Conservation (phyloP, 129 eudicot species). For the Mikania micrantha region DNA sequence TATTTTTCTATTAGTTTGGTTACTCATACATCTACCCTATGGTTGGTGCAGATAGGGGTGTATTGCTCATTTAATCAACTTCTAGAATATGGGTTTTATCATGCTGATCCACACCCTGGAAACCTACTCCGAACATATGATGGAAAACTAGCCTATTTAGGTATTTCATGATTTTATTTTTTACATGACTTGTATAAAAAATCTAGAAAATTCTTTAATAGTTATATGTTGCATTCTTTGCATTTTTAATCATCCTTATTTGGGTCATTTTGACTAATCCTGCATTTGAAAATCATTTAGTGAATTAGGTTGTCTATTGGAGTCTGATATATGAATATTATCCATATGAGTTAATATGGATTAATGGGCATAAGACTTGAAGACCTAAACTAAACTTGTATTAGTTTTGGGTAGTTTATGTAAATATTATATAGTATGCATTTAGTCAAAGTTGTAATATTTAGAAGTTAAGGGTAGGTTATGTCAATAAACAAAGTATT, state of each 20-base stretch:
- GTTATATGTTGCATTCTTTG: slow-evolving; percentile 4
- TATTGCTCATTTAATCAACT: slow-evolving; percentile 97
- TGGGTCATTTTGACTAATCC: not conserved
- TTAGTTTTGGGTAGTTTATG: too few species aligned
- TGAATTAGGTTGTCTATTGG: not conserved
- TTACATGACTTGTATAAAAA: slow-evolving; percentile 1
- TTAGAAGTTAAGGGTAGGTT: too few species aligned
- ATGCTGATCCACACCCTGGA: slow-evolving; percentile 99
- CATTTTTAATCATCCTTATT: not conserved
- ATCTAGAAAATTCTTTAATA: not conserved
- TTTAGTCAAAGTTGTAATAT: too few species aligned
- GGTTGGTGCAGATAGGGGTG: slow-evolving; percentile 73
- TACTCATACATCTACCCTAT: not conserved
- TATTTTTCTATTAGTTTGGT: not conserved
- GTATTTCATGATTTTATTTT: slow-evolving; percentile 30
- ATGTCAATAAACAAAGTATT: too few species aligned
- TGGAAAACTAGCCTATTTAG: slow-evolving; percentile 94
- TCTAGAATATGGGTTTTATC: slow-evolving; percentile 91
- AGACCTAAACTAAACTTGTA: too few species aligned
- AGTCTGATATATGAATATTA: not conserved
- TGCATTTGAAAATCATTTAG: not conserved
- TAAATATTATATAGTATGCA: too few species aligned
- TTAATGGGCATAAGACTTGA: too few species aligned
- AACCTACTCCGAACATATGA: slow-evolving; percentile 92
- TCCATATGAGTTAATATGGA: not conserved